Evolutionary conservation across 148 eudicot genomes (phyloP), one percentile per base, ranked within the genome.

Genomic region (Silene latifolia): DNA sequence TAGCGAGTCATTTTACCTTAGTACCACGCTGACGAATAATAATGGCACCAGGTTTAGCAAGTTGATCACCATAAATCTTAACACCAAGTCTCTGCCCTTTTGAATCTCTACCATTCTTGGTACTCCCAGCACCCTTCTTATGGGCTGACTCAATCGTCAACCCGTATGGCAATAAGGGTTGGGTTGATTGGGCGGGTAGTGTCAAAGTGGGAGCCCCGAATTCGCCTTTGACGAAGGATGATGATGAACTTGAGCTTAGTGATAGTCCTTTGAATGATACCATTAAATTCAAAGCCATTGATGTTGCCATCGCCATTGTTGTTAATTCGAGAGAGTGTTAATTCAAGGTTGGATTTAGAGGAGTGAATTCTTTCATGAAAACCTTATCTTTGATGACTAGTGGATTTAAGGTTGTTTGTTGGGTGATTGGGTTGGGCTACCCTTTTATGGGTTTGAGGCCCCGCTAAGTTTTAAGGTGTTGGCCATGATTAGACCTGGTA

Each of bases 71-170:
- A 53, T 74, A 88, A 73, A 88, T 88, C 79, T 90, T 90, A 63
- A 90, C 96, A 24, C 96, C 96, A 1, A 90, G 92, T 79, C 96
- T 81, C 70, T 85, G 86, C 6, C 92, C 92, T 29, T 70, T 81
- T 0, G 96, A 90, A 74, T 90, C 96, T 12, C 92, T 83, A 17
- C 92, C 96, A 64, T 90, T 90, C 79, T 90, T 88, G 1, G 96
- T 88, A 75, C 96, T 88, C 3, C 96, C 96, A 27, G 92, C 96
- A 66, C 96, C 96, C 81, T 90, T 90, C 78, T 90, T 90, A 72
- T 90, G 96, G 14, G 92, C 96, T 1, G 84, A 77, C 78, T 81
- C 87, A 74, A 90, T 88, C 27, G 92, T 87, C 63, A 90, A 42
- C 67, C 87, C 89, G 75, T 66, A 39, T 21, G 80, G 76, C 19